Conservation (phyloP, 495 filamentous ascomycete genomes). For the Geoglossum glabrum region DNA sequence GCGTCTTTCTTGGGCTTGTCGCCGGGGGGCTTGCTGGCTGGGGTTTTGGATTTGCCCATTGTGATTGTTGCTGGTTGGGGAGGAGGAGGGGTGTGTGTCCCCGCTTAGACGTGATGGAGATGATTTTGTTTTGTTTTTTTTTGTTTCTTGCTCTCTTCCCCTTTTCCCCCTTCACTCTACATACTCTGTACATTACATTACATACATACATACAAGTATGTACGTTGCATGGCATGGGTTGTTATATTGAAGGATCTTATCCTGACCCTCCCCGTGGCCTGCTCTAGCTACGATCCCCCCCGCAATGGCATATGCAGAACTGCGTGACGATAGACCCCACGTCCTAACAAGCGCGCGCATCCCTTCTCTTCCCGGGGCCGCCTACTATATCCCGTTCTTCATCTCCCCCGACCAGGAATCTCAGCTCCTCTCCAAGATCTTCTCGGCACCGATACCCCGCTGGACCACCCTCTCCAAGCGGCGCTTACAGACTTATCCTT, state of each 20-base stretch:
- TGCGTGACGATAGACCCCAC: not conserved
- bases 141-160: no score
- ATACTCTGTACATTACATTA: no score
- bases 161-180: not conserved
- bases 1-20: constrained; percentile 15
- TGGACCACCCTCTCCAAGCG: constrained; percentile 77
- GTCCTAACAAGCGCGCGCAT: constrained; percentile 13
- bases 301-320: not conserved
- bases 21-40: constrained; percentile 29
- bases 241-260: no score
- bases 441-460: constrained; percentile 43
- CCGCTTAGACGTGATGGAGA: not conserved
- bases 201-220: no score
- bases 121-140: no score
- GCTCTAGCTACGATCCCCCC: no score
- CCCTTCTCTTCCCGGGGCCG: constrained; percentile 5
- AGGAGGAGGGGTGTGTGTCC: not conserved
- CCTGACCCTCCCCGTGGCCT: no score
- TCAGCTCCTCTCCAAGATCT: constrained; percentile 16
- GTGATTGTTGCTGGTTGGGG: not conserved
- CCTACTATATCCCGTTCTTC: constrained; percentile 1
- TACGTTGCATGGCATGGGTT: no score
- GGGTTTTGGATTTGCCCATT: constrained; percentile 23
- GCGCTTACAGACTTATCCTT: constrained; percentile 79
- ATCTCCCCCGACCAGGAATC: not conserved